Base-by-base conservation (phyloP, 192 early-diverging fungal species). In the Podila minutissima region DNA sequence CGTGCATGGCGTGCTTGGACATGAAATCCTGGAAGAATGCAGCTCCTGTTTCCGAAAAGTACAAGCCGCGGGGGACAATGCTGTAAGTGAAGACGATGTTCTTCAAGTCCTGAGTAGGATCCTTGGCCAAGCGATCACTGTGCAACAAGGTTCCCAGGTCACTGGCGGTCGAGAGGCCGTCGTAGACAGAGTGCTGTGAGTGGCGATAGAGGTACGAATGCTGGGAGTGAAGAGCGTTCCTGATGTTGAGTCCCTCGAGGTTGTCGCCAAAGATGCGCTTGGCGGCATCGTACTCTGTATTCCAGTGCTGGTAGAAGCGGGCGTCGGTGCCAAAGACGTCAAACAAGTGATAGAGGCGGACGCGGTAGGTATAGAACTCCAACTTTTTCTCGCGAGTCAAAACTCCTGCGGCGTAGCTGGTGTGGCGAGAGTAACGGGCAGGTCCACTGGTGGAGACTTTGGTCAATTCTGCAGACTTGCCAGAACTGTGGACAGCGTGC, bases 1-100 rank as follows among this genome's bases (percentile, higher is more conserved):
- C 68, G 32, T 70, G 68, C 68, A 70, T 70, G 31, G 68, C 68
- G 59, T 70, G 68, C 59, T 70, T 70, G 26, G 68, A 70, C 68
- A 70, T 70, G 32, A 70, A 70, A 51, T 70, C 68, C 19, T 70
- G 68, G 32, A 70, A 70, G 59, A 70, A 70, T 10, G 68, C 68
- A 6, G 59, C 60, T 13, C 68, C 68, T 12, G 68, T 70, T 20
- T 70, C 68, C 0, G 68, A 70, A 32, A 70, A 70, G 46, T 70
- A 70, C 57, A 70, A 29, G 26, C 68, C 68, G 32, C 53, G 51
- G 46, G 68, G 68, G 2, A 70, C 26, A 50, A 70, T 70, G 12
- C 37, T 48, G 48, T 70, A 70, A 0, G 68, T 70, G 17, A 70
- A 70, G 17, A 70, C 68, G 6, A 49, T 31, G n/a, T 46, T 70